Evolutionary conservation across 345 rosid species (phyloP), one percentile per base, ranked within the genome.

Genomic region (Salix dunnii): DNA sequence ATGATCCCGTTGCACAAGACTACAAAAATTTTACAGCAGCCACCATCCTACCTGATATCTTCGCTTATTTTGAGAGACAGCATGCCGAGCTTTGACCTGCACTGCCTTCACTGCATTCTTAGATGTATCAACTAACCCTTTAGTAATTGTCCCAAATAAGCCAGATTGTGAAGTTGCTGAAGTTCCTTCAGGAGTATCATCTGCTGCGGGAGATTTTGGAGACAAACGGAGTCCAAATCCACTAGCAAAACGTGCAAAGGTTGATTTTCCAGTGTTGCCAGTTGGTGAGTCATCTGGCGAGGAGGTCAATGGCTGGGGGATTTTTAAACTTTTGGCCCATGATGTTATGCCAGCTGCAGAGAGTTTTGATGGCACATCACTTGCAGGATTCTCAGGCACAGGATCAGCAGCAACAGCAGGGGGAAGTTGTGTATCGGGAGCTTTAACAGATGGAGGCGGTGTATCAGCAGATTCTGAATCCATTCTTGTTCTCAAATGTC

Each of bases 21-120:
- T 51, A 31, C 73, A n/a, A 55, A 6, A 65, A 58, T 7, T 36
- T 31, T 3, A 48, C 17, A 35, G 53, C 46, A 65, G 31, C 23
- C 48, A 53, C 55, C 68, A 49, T 8, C 73, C 76, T 65, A 91
- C 97, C 97, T 91, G 95, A 80, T 89, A 91, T 87, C 97, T 85
- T 80, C 97, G 82, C 84, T 91, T 92, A 79, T 92, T 92, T 83
- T 92, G 97, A 21, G 97, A 92, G 58, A 91, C 95, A 82, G 89
- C 95, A 77, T 92, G 97, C 9, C 97, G 84, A 81, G 97, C 97
- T 89, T 88, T 92, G 72, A 92, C 94, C 82, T 92, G 97, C 21
- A 92, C 97, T 11, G 93, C 97, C 87, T 89, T 92, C 67, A 92
- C 97, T 68, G 97, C 95, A 84, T 85, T 92, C 89, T 90, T 92